Evolutionary conservation across 2,329 filamentous ascomycete species (phyloP).

Genomic region (Cercospora sesami): DNA sequence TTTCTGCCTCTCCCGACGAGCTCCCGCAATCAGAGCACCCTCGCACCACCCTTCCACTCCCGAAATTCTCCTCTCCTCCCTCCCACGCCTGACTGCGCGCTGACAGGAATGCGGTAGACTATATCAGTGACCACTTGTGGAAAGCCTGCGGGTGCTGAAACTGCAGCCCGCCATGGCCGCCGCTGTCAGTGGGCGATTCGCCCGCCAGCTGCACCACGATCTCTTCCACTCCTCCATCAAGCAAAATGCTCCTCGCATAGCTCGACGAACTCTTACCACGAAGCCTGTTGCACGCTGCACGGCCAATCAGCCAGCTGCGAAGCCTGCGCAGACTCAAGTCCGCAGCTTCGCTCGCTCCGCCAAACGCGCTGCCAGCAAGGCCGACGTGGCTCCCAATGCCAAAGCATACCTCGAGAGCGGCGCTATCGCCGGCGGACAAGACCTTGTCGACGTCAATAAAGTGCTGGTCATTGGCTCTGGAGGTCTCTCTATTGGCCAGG

Average conservation of each 20-base stretch:
- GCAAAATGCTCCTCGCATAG: conserved; percentile 29
- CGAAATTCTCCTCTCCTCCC: background rate
- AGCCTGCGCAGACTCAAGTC: conserved; percentile 24
- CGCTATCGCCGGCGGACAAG: conserved; percentile 71
- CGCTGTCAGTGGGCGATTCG: conserved; percentile 39
- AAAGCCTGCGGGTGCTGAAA: conserved; percentile 62
- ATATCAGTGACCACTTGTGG: conserved; percentile 70
- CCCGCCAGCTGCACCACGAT: conserved; percentile 36
- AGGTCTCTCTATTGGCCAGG: conserved; percentile 94
- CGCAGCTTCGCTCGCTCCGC: conserved; percentile 34
- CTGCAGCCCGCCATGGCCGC: conserved; percentile 22
- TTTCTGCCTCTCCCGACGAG: background rate
- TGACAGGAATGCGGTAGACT: conserved; percentile 48
- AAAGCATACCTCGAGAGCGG: conserved; percentile 89
- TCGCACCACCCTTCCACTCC: background rate
- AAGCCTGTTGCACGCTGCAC: conserved; percentile 22
- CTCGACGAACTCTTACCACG: conserved; percentile 35
- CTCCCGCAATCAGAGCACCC: background rate
- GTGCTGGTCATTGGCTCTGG: conserved; percentile 94
- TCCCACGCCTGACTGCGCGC: background rate
- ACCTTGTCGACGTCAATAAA: conserved; percentile 90
- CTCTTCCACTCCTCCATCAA: conserved; percentile 30
- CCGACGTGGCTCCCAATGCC: conserved; percentile 73
- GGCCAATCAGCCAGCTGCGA: conserved; percentile 18
- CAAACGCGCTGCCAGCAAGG: conserved; percentile 38